A percentile compares a stretch with the other conserved stretches of the same genome.
Conservation (phyloP, 192 early-diverging fungal species). For the Pilaira anomala region DNA sequence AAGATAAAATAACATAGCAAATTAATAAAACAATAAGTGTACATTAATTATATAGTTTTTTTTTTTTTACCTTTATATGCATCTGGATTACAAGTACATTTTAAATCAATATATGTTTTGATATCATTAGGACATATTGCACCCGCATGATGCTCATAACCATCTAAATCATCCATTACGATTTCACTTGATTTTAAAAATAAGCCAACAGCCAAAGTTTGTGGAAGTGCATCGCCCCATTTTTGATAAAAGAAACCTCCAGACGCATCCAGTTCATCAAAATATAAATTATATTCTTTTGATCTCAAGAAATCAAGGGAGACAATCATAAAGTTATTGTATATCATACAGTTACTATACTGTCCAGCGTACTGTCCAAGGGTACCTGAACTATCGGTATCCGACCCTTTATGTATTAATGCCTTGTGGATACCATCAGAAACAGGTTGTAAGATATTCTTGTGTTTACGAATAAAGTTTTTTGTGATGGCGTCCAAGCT, state of each 20-base stretch:
- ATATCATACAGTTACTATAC: constrained; percentile 65
- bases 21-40: too few species aligned
- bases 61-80: constrained; percentile 2
- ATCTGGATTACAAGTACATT: constrained; percentile 8
- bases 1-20: too few species aligned
- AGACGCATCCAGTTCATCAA: constrained; percentile 66
- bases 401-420: constrained; percentile 44
- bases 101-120: background rate
- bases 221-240: constrained; percentile 68
- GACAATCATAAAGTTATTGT: constrained; percentile 85
- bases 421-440: constrained; percentile 41
- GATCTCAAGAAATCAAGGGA: constrained; percentile 68
- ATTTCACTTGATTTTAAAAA: constrained; percentile 60
- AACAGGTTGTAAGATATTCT: constrained; percentile 32
- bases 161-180: constrained; percentile 65
- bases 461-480: constrained; percentile 45
- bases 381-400: background rate
- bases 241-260: constrained; percentile 89
- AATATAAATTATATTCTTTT: constrained; percentile 59
- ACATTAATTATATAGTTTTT: too few species aligned
- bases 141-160: constrained; percentile 56
- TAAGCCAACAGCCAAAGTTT: constrained; percentile 58
- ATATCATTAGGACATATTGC: constrained; percentile 63
- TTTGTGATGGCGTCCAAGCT: constrained; percentile 62
- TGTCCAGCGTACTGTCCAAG: constrained; percentile 33